Evolutionary conservation across 2,329 filamentous ascomycete genomes (phyloP), one percentile per base, ranked within the genome.

Genomic region (Zymoseptoria crescenta): DNA sequence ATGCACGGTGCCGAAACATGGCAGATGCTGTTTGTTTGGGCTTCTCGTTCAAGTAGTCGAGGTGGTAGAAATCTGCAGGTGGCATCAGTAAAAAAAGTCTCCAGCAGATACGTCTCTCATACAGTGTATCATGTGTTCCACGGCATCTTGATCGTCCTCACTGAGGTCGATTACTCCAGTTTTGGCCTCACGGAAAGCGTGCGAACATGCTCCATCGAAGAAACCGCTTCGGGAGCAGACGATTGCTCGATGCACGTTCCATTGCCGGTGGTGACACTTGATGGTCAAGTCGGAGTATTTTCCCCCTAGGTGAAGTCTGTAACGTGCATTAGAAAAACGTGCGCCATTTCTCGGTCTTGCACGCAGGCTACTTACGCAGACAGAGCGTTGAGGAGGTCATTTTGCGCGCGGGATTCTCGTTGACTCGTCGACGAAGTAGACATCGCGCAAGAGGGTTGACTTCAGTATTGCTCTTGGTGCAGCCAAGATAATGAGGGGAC

Each of bases 231-330:
- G 70, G 45, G 77, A 78, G 68, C 78, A 79, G 53, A 80, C 68
- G 50, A 80, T 75, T 5, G 76, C 77, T 63, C 75, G 74, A 65
- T 80, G 78, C 9, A 79, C 77, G 28, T 69, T 70, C 70, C 77
- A 80, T 72, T 73, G 74, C 70, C 73, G 74, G 59, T 68, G 67
- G 59, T 76, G 75, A 71, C 75, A 79, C 55, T 71, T 70, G 66
- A 80, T 74, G 54, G 75, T 79, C 62, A 80, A 72, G 68, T 80
- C 78, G 58, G 77, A 78, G 67, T 78, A 80, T 64, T 72, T 73
- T 28, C 72, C 72, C 50, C 67, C 69, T 50, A 73, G 59, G 59
- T 73, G 68, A 45, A 74, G 68, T 30, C 72, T 74, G 60, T 56
- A 54, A 53, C 45, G 45, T 50, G 52, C 56, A 63, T 71, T 56